Percentiles rank a stretch among this genome's conserved stretches.
Evolutionary conservation across 164 flowering plant genomes (phyloP).

Genomic region (Umbellularia californica): DNA sequence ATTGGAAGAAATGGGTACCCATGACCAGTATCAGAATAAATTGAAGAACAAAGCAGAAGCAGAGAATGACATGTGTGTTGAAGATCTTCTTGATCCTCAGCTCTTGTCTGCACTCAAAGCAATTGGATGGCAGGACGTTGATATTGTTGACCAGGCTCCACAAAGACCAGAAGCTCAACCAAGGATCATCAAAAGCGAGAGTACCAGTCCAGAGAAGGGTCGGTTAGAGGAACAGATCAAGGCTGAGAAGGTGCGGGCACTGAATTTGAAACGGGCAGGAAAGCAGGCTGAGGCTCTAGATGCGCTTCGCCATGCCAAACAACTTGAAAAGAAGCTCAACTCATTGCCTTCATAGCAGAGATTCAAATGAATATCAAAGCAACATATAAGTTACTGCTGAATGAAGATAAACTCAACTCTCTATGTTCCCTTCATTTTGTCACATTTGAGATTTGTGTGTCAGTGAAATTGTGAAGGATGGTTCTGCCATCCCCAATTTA

Average conservation of each 20-base stretch:
- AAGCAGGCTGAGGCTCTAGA: constrained; percentile 87
- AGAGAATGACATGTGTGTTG: constrained; percentile 49
- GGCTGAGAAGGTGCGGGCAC: constrained; percentile 80
- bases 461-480: too few species aligned
- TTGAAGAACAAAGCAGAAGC: constrained; percentile 22
- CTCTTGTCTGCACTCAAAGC: constrained; percentile 78
- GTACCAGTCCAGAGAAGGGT: constrained; percentile 33
- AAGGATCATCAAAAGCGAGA: constrained; percentile 16
- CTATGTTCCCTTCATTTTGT: too few species aligned
- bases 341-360: constrained; percentile 23
- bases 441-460: too few species aligned
- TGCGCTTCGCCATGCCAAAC: constrained; percentile 73
- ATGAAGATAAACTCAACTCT: too few species aligned
- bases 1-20: constrained; percentile 49
- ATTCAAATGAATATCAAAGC: background rate
- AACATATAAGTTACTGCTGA: too few species aligned
- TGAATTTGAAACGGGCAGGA: constrained; percentile 75
- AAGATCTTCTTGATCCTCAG: constrained; percentile 90
- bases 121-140: constrained; percentile 52
- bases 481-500: too few species aligned
- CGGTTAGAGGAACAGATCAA: constrained; percentile 68
- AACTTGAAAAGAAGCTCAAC: constrained; percentile 73
- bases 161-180: constrained; percentile 31
- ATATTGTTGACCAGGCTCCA: constrained; percentile 16
- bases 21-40: constrained; percentile 19